These are phyloP conservation scores for Huntiella savannae DNA, from an alignment of 2,329 filamentous ascomycete genomes.

Conservation along the genomic window DNA sequence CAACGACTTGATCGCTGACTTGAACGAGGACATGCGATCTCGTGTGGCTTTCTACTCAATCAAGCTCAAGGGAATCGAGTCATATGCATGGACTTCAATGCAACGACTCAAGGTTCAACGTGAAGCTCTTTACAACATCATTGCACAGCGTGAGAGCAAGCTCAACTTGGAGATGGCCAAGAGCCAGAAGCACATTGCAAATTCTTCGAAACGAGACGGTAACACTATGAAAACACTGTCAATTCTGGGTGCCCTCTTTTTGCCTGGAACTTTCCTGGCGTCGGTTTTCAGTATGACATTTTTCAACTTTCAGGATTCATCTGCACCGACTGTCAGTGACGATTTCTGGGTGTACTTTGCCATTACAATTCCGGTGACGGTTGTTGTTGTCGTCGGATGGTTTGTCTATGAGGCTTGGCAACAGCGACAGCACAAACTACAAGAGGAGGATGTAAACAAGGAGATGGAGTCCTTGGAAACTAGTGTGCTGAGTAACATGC, in stretches of 20 bases:
- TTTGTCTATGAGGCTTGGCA: slow-evolving; percentile 32
- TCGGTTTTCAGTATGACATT: slow-evolving; percentile 49
- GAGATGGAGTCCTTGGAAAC: slow-evolving; percentile 37
- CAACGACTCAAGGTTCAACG: slow-evolving; percentile 42
- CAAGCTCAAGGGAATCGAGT: slow-evolving; percentile 42
- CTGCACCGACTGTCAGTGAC: slow-evolving; percentile 27
- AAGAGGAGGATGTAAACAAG: slow-evolving; percentile 33
- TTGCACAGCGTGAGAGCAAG: slow-evolving; percentile 44
- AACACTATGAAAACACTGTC: slow-evolving; percentile 48
- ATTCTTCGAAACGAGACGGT: slow-evolving; percentile 41
- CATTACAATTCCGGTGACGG: slow-evolving; percentile 38
- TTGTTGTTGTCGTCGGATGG: slow-evolving; percentile 35
- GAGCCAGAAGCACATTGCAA: slow-evolving; percentile 38
- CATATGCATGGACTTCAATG: slow-evolving; percentile 42
- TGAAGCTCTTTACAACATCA: slow-evolving; percentile 45
- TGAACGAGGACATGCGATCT: slow-evolving; percentile 33
- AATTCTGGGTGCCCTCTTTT: slow-evolving; percentile 41
- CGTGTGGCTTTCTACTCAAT: slow-evolving; percentile 40
- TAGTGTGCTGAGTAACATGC: slow-evolving; percentile 36
- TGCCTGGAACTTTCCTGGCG: slow-evolving; percentile 42
- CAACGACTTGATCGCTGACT: slow-evolving; percentile 8
- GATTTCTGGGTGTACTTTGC: slow-evolving; percentile 44
- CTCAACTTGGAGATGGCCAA: slow-evolving; percentile 44
- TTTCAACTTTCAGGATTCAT: slow-evolving; percentile 37
- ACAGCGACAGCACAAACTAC: slow-evolving; percentile 27